Conservation (phyloP, 2,329 filamentous ascomycete species). For the Seiridium cupressi region DNA sequence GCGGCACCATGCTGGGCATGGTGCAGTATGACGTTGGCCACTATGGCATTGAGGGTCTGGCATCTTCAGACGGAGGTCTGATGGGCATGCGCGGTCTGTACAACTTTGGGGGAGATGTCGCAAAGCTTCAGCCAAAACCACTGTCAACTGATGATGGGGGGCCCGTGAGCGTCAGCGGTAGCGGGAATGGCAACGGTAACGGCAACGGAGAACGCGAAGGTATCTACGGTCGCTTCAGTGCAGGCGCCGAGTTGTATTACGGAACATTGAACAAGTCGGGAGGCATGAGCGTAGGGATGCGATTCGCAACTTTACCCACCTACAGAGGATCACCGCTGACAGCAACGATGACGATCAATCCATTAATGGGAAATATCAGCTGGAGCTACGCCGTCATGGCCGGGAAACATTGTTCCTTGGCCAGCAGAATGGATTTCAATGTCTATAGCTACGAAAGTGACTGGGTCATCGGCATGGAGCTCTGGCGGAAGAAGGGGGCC, state of each 20-base stretch:
- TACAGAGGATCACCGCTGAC: constrained; percentile 87
- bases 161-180: constrained; percentile 2
- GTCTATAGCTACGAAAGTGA: constrained; percentile 98
- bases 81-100: constrained; percentile 87
- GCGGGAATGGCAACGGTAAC: constrained; percentile 18
- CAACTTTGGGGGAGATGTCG: constrained; percentile 81
- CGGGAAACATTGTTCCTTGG: constrained; percentile 77
- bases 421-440: constrained; percentile 93
- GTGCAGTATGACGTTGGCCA: constrained; percentile 82
- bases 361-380: constrained; percentile 89
- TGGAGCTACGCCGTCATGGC: constrained; percentile 91
- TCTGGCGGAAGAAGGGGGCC: constrained; percentile 71
- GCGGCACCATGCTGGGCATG: constrained; percentile 71
- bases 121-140: constrained; percentile 23
- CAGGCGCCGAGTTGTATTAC: constrained; percentile 93
- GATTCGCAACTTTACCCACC: constrained; percentile 82
- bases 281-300: constrained; percentile 81
- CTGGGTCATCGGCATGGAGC: constrained; percentile 85
- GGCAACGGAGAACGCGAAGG: constrained; percentile 49
- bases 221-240: constrained; percentile 80
- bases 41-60: constrained; percentile 86
- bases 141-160: constrained; percentile 6
- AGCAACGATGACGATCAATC: constrained; percentile 89
- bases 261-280: constrained; percentile 91
- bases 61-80: constrained; percentile 87